phyloP scores from a whole-genome alignment of 352 stramenopile species.

The Phytophthora pluvialis region DNA sequence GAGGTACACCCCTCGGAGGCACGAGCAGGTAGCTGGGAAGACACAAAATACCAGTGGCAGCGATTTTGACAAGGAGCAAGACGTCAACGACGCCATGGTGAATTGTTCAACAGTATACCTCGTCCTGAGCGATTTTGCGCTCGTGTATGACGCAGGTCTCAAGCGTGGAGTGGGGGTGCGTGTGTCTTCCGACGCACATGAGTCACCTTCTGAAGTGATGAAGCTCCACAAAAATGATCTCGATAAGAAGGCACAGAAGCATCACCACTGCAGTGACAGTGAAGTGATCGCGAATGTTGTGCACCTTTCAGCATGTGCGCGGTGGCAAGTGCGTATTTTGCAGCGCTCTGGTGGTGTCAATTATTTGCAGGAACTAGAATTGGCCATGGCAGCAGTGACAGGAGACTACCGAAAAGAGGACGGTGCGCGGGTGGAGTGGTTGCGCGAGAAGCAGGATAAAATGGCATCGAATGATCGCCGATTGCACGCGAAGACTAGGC shows the following conservation, averaged over 20 bases:
- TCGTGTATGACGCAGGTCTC: slow-evolving; percentile 38
- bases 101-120: slow-evolving; percentile 50
- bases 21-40: slow-evolving; percentile 16
- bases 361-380: slow-evolving; percentile 35
- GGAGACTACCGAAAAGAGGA: slow-evolving; percentile 32
- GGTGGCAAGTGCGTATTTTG: slow-evolving; percentile 67
- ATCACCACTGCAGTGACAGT: not conserved
- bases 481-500: slow-evolving; percentile 29
- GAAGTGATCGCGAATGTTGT: slow-evolving; percentile 4
- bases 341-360: slow-evolving; percentile 29
- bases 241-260: slow-evolving; percentile 9
- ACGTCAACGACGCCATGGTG: slow-evolving; percentile 41
- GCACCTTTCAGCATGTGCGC: slow-evolving; percentile 20
- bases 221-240: slow-evolving; percentile 6
- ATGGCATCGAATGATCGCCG: slow-evolving; percentile 35
- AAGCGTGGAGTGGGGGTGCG: slow-evolving; percentile 38
- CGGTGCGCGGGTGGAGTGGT: slow-evolving; percentile 49
- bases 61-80: slow-evolving; percentile 7
- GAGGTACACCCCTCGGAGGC: slow-evolving; percentile 13
- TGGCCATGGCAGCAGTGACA: slow-evolving; percentile 24
- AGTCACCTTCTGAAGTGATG: slow-evolving; percentile 4
- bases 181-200: slow-evolving; percentile 11
- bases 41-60: not conserved
- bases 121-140: slow-evolving; percentile 44
- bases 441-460: slow-evolving; percentile 44